phyloP scores from a whole-genome alignment of 2,329 filamentous ascomycete genomes.

The Fusarium haematococcum region DNA sequence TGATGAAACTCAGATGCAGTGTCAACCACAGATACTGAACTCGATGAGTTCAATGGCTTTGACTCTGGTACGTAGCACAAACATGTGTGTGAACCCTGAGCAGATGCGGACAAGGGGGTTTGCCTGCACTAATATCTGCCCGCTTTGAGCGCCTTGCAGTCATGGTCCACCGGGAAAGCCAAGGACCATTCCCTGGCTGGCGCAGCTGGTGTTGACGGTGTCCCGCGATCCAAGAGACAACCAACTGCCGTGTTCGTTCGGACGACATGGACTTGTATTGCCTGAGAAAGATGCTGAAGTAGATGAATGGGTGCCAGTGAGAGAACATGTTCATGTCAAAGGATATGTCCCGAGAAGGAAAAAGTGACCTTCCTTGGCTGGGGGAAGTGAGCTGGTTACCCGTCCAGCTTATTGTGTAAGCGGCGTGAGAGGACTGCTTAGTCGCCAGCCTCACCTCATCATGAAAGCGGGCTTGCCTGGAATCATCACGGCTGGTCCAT shows the following conservation, averaged over 20 bases:
- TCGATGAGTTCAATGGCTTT: slow-evolving; percentile 3
- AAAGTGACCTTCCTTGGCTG: background rate
- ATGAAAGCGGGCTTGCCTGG: background rate
- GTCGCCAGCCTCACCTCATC: background rate
- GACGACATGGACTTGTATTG: background rate
- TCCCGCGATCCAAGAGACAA: slow-evolving; percentile 19
- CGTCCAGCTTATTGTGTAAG: background rate
- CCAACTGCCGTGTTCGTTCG: slow-evolving; percentile 18
- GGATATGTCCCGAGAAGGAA: background rate
- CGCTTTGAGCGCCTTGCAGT: slow-evolving; percentile 42
- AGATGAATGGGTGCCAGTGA: background rate
- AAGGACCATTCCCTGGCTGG: slow-evolving; percentile 22
- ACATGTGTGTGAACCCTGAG: slow-evolving; percentile 39
- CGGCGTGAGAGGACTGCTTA: background rate
- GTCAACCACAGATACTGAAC: slow-evolving; percentile 15
- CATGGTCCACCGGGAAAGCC: slow-evolving; percentile 26
- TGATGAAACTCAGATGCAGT: slow-evolving; percentile 24
- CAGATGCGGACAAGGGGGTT: slow-evolving; percentile 37
- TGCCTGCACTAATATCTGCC: slow-evolving; percentile 35
- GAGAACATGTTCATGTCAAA: background rate
- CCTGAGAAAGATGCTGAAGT: background rate
- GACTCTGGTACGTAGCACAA: background rate
- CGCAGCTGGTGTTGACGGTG: slow-evolving; percentile 26
- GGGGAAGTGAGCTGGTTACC: background rate
- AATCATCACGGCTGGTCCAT: background rate